Evolutionary conservation across 768 basidiomycete species (phyloP), one percentile per base, ranked within the genome.

Genomic region (Coprinellus aureogranulatus): DNA sequence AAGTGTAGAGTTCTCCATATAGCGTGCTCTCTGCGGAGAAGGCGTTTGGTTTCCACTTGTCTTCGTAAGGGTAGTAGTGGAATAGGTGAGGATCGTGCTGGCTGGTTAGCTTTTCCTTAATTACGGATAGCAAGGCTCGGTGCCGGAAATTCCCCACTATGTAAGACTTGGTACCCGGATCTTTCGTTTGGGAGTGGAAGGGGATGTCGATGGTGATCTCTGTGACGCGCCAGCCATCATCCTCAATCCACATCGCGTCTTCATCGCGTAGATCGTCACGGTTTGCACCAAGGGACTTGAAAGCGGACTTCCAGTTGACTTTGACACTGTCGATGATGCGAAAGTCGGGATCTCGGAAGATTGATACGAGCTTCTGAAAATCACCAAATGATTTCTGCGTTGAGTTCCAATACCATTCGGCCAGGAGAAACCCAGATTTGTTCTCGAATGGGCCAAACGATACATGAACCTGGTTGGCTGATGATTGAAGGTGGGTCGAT

Each of bases 1-100:
- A 53, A 8, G 22, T 62, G 42, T 67, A 70, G 4, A 65, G 26
- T 34, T 70, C 65, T 18, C 47, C 34, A 37, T 54, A 44, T 1
- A 68, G 22, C 1, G 59, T 53, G 41, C 11, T 45, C 22, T 45
- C 12, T 8, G 44, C 12, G 22, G 44, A 45, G 22, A 8, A 8
- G 8, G 11, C 44, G 20, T 10, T 45, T 23, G 12, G 44, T 22
- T 45, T 45, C 44, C 44, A 45, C 11, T 10, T 12, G 22, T 10
- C 44, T 45, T 45, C 20, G 20, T 45, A 45, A 45, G 44, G 44
- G 22, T 9, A 10, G 44, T 45, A 45, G 44, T 45, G 44, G 44
- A 45, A 45, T 14, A 12, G 44, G 11, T 22, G 44, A 22, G 12
- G 9, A 22, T 45, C 44, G 12, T 10, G 9, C 10, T 8, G 8